Conservation (phyloP, 352 stramenopile genomes). For the Pelagophyceae sp. region DNA sequence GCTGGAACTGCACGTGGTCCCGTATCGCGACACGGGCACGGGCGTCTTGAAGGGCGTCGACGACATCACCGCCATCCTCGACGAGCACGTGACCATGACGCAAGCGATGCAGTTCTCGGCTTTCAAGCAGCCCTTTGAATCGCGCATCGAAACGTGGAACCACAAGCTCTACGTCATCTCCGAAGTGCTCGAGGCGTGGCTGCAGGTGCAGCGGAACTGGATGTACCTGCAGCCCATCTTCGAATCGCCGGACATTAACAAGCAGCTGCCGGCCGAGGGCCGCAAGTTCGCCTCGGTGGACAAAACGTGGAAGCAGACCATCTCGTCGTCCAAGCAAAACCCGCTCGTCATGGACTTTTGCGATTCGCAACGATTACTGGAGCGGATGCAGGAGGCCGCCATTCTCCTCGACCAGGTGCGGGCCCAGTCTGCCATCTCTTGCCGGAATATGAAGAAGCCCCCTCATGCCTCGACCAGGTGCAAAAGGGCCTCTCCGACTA, state of each 20-base stretch:
- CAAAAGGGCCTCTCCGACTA: slow-evolving; percentile 81
- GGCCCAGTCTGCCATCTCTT: slow-evolving; percentile 67
- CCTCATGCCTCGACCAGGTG: slow-evolving; percentile 80
- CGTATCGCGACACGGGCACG: slow-evolving; percentile 82
- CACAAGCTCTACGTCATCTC: slow-evolving; percentile 73
- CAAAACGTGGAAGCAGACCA: slow-evolving; percentile 82
- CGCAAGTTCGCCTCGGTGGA: slow-evolving; percentile 87
- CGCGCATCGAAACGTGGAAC: slow-evolving; percentile 81
- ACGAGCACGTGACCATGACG: slow-evolving; percentile 83
- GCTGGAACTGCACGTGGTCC: slow-evolving; percentile 67
- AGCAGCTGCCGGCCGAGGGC: slow-evolving; percentile 81
- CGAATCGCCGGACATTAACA: slow-evolving; percentile 87
- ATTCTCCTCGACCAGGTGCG: slow-evolving; percentile 81
- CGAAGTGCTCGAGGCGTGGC: slow-evolving; percentile 85
- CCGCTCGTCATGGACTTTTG: slow-evolving; percentile 74
- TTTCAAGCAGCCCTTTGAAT: slow-evolving; percentile 86
- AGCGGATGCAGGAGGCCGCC: slow-evolving; percentile 78
- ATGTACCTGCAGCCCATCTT: slow-evolving; percentile 93
- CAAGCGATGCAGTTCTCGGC: slow-evolving; percentile 85
- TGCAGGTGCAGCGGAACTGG: slow-evolving; percentile 85
- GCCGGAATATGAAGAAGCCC: slow-evolving; percentile 55
- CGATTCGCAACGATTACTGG: slow-evolving; percentile 79
- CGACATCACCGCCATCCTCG: slow-evolving; percentile 77
- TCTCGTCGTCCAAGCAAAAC: slow-evolving; percentile 68
- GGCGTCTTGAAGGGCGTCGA: slow-evolving; percentile 77